phyloP scores from a whole-genome alignment of 768 basidiomycete species.

The Phylloporus sp. region DNA sequence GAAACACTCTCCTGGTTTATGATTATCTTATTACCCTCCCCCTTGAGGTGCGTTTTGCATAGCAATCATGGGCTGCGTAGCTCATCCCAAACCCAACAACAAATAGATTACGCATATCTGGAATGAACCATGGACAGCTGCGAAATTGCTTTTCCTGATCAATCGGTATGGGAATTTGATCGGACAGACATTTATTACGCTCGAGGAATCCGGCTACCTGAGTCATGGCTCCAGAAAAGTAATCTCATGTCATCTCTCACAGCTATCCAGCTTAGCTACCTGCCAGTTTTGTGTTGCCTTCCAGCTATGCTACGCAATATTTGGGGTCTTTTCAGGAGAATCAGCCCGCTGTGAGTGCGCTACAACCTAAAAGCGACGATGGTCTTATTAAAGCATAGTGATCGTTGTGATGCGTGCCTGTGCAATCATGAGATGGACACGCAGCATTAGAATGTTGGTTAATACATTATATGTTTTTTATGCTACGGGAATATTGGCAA shows the following conservation, averaged over 20 bases:
- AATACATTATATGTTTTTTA: constrained; percentile 13
- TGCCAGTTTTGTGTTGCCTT: constrained; percentile 8
- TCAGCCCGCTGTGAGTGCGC: constrained; percentile 9
- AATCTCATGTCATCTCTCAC: background rate
- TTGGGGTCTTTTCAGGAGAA: constrained; percentile 1
- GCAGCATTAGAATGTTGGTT: background rate
- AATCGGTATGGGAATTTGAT: constrained; percentile 15
- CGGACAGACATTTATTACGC: constrained; percentile 17
- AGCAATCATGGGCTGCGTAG: background rate
- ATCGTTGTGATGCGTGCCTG: constrained; percentile 24
- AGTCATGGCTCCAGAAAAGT: constrained; percentile 9
- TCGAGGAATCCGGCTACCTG: constrained; percentile 24
- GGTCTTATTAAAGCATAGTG: constrained; percentile 7
- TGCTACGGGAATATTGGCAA: background rate
- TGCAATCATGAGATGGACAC: constrained; percentile 19
- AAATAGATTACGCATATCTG: constrained; percentile 16
- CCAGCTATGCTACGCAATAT: background rate
- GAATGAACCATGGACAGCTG: constrained; percentile 1
- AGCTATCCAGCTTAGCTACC: background rate
- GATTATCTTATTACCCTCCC: constrained; percentile 26
- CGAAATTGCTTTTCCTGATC: constrained; percentile 10
- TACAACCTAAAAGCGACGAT: background rate
- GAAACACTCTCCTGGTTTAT: constrained; percentile 20
- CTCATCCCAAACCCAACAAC: background rate
- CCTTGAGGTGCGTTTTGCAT: constrained; percentile 20